phyloP scores from a whole-genome alignment of 2,329 filamentous ascomycete genomes.

The Leptoxyphium fumago region DNA sequence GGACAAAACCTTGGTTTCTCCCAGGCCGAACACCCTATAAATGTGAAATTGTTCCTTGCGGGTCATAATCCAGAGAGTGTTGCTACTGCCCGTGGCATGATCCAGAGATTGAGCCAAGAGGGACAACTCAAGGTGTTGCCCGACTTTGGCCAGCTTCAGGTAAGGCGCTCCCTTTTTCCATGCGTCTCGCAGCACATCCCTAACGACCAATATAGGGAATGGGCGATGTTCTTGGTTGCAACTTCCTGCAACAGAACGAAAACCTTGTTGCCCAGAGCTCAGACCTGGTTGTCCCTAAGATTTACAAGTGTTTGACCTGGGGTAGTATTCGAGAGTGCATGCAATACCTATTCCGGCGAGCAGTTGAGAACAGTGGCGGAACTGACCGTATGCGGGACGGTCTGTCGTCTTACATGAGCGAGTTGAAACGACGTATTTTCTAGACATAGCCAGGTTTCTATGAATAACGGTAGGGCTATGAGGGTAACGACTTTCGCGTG shows the following conservation, averaged over 20 bases:
- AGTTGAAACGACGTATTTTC: neutral
- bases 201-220: constrained; percentile 9
- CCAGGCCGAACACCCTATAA: neutral
- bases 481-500: no score
- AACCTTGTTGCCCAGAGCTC: constrained; percentile 3
- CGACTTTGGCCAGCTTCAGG: no score
- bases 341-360: constrained; percentile 14
- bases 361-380: constrained; percentile 15
- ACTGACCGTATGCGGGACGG: constrained; percentile 10
- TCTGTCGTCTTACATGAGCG: constrained; percentile 29
- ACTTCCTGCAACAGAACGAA: constrained; percentile 9
- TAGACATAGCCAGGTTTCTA: no score
- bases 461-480: no score
- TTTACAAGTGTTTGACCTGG: constrained; percentile 17
- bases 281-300: constrained; percentile 6
- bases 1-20: constrained; percentile 12
- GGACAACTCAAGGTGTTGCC: no score
- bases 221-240: constrained; percentile 15
- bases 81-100: no score
- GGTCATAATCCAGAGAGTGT: constrained; percentile 15
- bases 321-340: constrained; percentile 16
- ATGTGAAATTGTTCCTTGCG: constrained; percentile 17
- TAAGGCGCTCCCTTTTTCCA: no score
- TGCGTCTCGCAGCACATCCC: no score
- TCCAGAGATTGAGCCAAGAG: no score